Conservation (phyloP, 805 yeast genomes). For the Ogataea salicorniae region DNA sequence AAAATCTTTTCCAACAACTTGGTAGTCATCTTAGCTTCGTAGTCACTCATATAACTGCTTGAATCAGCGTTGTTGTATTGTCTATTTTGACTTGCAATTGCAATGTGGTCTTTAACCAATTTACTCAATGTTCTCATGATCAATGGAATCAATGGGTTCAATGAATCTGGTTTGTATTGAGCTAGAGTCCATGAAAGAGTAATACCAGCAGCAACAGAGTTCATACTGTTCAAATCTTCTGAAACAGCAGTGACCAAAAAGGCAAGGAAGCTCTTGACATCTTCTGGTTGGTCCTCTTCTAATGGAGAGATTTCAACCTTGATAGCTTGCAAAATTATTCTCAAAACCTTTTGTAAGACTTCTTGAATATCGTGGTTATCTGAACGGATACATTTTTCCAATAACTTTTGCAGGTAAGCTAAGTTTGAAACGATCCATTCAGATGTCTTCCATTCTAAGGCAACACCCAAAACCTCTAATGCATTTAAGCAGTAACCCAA, state of each 20-base stretch:
- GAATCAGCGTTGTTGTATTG: constrained; percentile 22
- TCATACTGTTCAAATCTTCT: constrained; percentile 66
- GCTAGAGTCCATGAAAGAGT: constrained; percentile 79
- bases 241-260: constrained; percentile 63
- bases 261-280: constrained; percentile 55
- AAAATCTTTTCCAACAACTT: constrained; percentile 69
- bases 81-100: constrained; percentile 48
- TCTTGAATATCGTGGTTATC: constrained; percentile 86
- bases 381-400: constrained; percentile 77
- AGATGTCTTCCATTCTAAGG: constrained; percentile 68
- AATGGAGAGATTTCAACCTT: constrained; percentile 37
- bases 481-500: constrained; percentile 85
- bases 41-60: constrained; percentile 36
- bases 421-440: constrained; percentile 78
- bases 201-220: constrained; percentile 83
- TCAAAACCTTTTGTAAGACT: constrained; percentile 68
- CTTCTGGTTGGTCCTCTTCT: constrained; percentile 56
- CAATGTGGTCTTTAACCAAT: constrained; percentile 80
- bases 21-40: constrained; percentile 77
- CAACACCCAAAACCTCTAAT: constrained; percentile 79
- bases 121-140: constrained; percentile 86
- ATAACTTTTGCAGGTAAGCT: constrained; percentile 59
- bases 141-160: constrained; percentile 70
- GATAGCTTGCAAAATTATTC: constrained; percentile 64
- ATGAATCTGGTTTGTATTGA: constrained; percentile 61